Base-by-base conservation (phyloP, 306 rosid genomes). In the Lathyrus aphaca region DNA sequence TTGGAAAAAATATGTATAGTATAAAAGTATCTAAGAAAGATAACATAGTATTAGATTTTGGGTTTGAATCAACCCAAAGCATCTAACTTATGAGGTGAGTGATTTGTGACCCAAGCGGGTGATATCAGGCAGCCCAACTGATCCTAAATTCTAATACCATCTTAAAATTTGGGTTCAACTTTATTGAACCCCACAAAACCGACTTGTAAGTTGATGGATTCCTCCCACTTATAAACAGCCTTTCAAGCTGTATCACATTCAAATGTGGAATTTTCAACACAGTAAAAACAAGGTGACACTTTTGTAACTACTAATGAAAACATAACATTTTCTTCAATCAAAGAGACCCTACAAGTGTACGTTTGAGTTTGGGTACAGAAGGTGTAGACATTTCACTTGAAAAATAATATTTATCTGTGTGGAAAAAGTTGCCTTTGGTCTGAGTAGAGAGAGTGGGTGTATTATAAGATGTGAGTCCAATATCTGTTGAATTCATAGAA, bases 381-480 rank as follows among this genome's bases (percentile, higher is more conserved):
- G 55, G 18, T 61, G 18, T 16, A 37, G 12, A 38, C 18, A 60
- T 37, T 60, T 37, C 15, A 17, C 9, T 10, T 59, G 44, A 19
- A 25, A 49, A 30, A 15, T 6, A 77, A 57, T 42, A 49, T 18
- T 21, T 27, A 69, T 50, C 35, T 57, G 25, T 18, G 4, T n/a
- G 46, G 25, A 16, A 39, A 69, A 61, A 10, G 25, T 66, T 60
- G 19, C 50, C 39, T 59, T 21, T 60, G 29, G 15, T 42, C 35
- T 0, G 55, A 65, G 50, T 37, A 45, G 68, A 62, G 29, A 62
- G 74, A 15, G 73, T 23, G 38, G 15, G 45, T 57, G 19, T 12
- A 8, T 55, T 18, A 12, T 57, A 29, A 29, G 56, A 77, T 42
- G 45, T 25, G 76, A 51, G 64, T 32, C 43, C 35, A 73, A 48